Evolutionary conservation across 768 basidiomycete genomes (phyloP).

Genomic region (Tephrocybe sp.): DNA sequence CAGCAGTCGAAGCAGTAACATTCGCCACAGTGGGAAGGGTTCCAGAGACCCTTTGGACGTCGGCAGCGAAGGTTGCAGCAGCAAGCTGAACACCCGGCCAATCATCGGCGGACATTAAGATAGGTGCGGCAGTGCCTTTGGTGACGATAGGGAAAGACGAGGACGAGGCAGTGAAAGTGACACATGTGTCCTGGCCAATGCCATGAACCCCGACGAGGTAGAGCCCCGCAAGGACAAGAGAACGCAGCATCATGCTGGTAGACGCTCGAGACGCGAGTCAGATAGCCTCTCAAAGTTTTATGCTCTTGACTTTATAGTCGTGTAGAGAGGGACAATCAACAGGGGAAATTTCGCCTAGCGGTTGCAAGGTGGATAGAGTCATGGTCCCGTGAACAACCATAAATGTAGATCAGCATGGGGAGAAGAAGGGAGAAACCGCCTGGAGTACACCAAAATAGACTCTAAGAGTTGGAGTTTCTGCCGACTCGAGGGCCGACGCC

Average conservation of each 20-base stretch:
- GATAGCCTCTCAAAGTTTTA: neutral
- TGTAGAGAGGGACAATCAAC: no score
- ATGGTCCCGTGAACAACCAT: constrained; percentile 6
- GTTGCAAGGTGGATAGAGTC: neutral
- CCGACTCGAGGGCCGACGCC: constrained; percentile 7
- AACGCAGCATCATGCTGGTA: constrained; percentile 5
- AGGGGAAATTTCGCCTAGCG: constrained; percentile 7
- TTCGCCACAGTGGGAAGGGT: constrained; percentile 49
- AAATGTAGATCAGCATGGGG: neutral
- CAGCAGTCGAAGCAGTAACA: constrained; percentile 26
- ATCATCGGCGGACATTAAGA: constrained; percentile 52
- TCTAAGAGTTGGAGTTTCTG: constrained; percentile 1
- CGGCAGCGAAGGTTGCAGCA: constrained; percentile 55
- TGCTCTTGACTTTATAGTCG: neutral
- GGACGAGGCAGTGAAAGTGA: constrained; percentile 38
- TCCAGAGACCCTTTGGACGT: constrained; percentile 60
- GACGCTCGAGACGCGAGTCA: neutral
- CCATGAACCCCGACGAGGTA: constrained; percentile 24
- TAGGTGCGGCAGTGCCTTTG: constrained; percentile 42
- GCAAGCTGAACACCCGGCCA: constrained; percentile 66
- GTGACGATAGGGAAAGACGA: constrained; percentile 42
- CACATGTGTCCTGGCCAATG: constrained; percentile 49
- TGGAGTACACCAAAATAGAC: neutral
- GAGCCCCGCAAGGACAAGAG: constrained; percentile 2
- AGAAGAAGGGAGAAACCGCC: neutral